Percentiles rank a stretch among this genome's conserved stretches.
Conservation (phyloP, 495 filamentous ascomycete species). For the Aspergillus carlsbadensis region DNA sequence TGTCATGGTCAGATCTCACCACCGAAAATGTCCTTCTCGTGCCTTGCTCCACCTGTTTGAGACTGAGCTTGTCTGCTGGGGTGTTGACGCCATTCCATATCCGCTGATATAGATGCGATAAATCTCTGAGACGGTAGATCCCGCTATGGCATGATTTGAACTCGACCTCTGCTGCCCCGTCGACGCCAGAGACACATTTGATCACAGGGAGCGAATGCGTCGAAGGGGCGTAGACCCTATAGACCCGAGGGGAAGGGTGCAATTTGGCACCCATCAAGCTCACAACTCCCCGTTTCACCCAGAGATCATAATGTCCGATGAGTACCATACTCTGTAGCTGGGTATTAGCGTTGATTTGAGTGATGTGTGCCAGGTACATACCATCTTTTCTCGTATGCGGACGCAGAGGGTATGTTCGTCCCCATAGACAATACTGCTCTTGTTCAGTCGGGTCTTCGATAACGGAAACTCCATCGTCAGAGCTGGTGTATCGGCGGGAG, state of each 20-base stretch:
- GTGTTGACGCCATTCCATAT: constrained; percentile 66
- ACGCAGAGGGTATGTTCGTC: constrained; percentile 41
- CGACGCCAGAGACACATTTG: constrained; percentile 49
- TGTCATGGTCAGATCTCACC: constrained; percentile 25
- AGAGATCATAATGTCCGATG: constrained; percentile 72
- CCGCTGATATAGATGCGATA: constrained; percentile 69
- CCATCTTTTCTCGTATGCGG: constrained; percentile 44
- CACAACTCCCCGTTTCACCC: constrained; percentile 62
- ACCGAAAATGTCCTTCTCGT: constrained; percentile 43
- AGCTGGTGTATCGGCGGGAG: constrained; percentile 30
- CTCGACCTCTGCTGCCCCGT: constrained; percentile 48
- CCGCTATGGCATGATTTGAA: constrained; percentile 55
- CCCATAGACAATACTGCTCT: constrained; percentile 40
- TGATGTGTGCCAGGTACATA: constrained; percentile 14
- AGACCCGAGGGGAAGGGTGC: constrained; percentile 45
- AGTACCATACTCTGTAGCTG: constrained; percentile 58
- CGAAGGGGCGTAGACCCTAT: constrained; percentile 69
- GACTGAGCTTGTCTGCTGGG: constrained; percentile 36
- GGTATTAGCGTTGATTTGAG: constrained; percentile 16
- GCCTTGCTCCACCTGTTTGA: constrained; percentile 24
- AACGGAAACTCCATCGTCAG: constrained; percentile 43
- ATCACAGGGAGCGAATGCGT: constrained; percentile 78
- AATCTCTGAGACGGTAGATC: constrained; percentile 54
- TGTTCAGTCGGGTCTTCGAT: constrained; percentile 41
- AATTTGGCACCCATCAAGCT: constrained; percentile 66